phyloP scores from a whole-genome alignment of 2,329 filamentous ascomycete species.

The Cladophialophora yegresii region DNA sequence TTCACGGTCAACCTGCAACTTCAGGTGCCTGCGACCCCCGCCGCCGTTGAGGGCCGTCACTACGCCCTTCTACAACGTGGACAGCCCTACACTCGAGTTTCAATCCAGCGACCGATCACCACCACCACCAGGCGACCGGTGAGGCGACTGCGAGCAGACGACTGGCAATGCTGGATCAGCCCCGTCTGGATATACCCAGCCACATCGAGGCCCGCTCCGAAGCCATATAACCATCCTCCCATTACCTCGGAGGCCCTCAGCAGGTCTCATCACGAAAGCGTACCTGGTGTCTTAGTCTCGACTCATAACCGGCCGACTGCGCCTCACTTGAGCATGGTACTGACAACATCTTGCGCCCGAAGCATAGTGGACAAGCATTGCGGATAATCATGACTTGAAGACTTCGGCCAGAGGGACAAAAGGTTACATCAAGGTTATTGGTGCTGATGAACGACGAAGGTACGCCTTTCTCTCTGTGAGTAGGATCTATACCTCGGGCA shows the following conservation, averaged over 20 bases:
- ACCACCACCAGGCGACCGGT: not conserved
- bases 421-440: conserved; percentile 2
- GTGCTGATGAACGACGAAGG: conserved; percentile 21
- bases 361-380: conserved; percentile 12
- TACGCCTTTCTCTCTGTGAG: conserved; percentile 15
- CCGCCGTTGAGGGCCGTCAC: not conserved
- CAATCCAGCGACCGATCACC: conserved; percentile 1
- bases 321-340: conserved; percentile 27
- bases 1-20: not conserved
- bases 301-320: not conserved
- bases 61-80: not conserved
- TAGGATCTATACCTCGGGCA: not conserved
- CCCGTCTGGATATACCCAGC: not conserved
- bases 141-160: conserved; percentile 1
- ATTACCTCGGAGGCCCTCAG: not conserved
- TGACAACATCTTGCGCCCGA: conserved; percentile 21
- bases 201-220: not conserved
- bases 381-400: conserved; percentile 25
- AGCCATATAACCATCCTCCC: not conserved
- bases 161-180: conserved; percentile 19
- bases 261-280: not conserved
- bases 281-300: not conserved
- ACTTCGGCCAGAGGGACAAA: conserved; percentile 7
- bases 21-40: not conserved
- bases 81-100: not conserved